phyloP scores from a whole-genome alignment of 2,329 filamentous ascomycete species.

The Colletotrichum ledebouriae region DNA sequence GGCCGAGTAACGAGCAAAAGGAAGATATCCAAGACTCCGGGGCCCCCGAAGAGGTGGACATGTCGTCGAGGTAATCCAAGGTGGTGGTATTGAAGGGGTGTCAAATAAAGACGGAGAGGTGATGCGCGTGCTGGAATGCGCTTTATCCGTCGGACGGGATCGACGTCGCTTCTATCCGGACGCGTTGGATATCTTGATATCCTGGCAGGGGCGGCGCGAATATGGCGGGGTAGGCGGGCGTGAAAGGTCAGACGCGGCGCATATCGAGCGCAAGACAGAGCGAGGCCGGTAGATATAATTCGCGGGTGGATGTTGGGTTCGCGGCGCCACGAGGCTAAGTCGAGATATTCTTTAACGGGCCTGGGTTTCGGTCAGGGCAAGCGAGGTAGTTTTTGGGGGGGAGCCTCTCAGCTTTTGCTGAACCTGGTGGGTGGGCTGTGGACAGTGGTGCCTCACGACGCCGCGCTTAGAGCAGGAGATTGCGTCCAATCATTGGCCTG shows the following conservation, averaged over 20 bases:
- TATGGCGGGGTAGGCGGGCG: constrained; percentile 39
- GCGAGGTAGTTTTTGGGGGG: constrained; percentile 31
- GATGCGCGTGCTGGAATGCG: constrained; percentile 28
- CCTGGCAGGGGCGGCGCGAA: constrained; percentile 37
- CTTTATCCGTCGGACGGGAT: constrained; percentile 20
- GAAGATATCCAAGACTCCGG: constrained; percentile 97
- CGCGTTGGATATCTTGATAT: constrained; percentile 25
- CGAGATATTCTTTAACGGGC: constrained; percentile 13
- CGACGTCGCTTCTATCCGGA: constrained; percentile 15
- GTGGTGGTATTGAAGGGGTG: constrained; percentile 44
- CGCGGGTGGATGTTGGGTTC: constrained; percentile 12
- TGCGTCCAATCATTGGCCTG: constrained; percentile 26
- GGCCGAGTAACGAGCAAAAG: constrained; percentile 94
- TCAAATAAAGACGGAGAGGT: constrained; percentile 24
- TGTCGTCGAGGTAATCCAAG: constrained; percentile 48
- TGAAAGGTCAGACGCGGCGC: constrained; percentile 37
- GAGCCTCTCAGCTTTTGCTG: constrained; percentile 41
- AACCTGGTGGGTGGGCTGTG: constrained; percentile 42
- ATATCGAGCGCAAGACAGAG: constrained; percentile 34
- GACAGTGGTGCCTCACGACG: constrained; percentile 38
- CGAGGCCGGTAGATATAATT: background rate
- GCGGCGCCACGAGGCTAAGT: constrained; percentile 14
- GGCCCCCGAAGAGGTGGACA: constrained; percentile 72
- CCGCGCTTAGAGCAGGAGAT: constrained; percentile 35
- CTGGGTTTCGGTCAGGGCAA: constrained; percentile 21